Evolutionary conservation across 2,329 filamentous ascomycete species (phyloP), one percentile per base, ranked within the genome.

Genomic region (Sphaerulina vaccinii): DNA sequence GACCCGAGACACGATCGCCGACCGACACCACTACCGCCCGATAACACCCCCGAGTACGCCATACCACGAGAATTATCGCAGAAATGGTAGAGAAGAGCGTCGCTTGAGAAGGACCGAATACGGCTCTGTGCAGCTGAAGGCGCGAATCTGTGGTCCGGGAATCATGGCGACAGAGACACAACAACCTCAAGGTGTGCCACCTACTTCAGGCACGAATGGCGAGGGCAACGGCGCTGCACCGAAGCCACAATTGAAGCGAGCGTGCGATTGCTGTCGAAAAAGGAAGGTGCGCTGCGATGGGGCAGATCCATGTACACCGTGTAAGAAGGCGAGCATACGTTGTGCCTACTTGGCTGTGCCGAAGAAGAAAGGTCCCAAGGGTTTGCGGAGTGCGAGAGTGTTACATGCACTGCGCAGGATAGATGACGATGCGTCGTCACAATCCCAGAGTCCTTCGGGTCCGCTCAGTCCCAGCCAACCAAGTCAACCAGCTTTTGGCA

Each of bases 291-390:
- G 56, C 29, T 70, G 68, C 42, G 67, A 70, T 57, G 65, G 64
- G 13, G 46, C 52, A 19, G 63, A 68, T 35, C 66, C 68, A 19
- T 69, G 67, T 54, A 57, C 55, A 11, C 68, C 68, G 15, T 70
- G 68, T 52, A 62, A 60, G 48, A 70, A 69, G 55, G 67, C 68
- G 3, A 51, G 58, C 6, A 67, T 70, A 39, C 55, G 63, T 54
- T 70, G 68, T 53, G 65, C 65, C 36, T 70, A 69, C 49, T 59
- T 70, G 7, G 65, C 68, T 44, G 61, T 65, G 19, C 62, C 67
- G 8, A 68, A 66, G 59, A 70, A 70, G 62, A 70, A 70, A 49
- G 68, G 68, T 1, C 68, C 68, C 5, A 69, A 69, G 39, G 67
- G 68, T 8, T 49, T 70, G 52, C 54, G 68, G 19, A 68, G 65